Evolutionary conservation across 2,329 filamentous ascomycete species (phyloP).

Genomic region (Lecanoromycetidae sp.): DNA sequence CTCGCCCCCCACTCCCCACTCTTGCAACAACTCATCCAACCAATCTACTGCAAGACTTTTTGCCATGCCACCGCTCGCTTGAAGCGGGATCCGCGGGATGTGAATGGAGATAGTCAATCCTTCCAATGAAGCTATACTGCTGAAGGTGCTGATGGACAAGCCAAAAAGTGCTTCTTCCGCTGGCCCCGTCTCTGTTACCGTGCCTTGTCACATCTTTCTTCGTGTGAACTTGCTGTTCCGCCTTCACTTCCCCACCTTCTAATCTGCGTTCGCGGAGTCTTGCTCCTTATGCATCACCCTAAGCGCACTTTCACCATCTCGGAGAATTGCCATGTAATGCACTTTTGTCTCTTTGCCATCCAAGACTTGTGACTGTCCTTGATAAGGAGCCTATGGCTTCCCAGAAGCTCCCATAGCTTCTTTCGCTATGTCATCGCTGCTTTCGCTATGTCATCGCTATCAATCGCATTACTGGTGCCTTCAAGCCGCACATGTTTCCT

Average conservation of each 20-base stretch:
- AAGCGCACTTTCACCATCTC: not conserved
- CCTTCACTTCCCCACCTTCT: not conserved
- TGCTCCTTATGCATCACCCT: not conserved
- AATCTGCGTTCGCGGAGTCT: not conserved
- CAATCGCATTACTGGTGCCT: no score
- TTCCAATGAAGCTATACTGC: not conserved
- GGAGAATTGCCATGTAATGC: not conserved
- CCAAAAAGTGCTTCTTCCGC: not conserved
- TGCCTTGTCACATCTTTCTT: not conserved
- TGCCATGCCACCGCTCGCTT: no score
- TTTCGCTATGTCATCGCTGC: no score
- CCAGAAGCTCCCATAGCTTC: not conserved
- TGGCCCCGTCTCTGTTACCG: not conserved
- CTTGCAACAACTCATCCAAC: no score
- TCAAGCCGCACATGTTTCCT: no score
- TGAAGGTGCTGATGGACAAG: no score
- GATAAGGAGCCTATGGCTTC: not conserved
- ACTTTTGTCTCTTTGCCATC: not conserved
- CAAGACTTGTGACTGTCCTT: conserved; percentile 6
- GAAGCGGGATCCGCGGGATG: no score
- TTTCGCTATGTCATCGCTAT: no score
- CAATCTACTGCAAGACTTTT: no score
- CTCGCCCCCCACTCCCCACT: no score
- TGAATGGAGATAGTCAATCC: not conserved
- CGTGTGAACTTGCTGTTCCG: conserved; percentile 9